A percentile compares a stretch with the other conserved stretches of the same genome.
Evolutionary conservation across 2,329 filamentous ascomycete species (phyloP).

Genomic region (Colletotrichum graminicola): DNA sequence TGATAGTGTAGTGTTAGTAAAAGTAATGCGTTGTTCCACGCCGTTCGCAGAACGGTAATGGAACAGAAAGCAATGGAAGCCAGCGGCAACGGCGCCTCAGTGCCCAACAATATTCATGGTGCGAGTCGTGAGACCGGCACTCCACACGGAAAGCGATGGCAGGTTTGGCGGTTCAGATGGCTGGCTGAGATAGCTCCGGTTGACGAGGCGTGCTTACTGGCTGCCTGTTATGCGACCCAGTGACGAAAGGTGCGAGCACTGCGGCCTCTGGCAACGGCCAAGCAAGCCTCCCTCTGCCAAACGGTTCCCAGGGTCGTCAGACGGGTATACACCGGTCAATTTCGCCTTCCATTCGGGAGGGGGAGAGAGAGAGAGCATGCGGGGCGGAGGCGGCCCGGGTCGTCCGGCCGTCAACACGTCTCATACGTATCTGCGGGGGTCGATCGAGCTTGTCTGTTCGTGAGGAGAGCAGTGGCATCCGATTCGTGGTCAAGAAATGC

Average conservation of each 20-base stretch:
- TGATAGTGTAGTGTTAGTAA: constrained; percentile 19
- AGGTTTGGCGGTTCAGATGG: constrained; percentile 33
- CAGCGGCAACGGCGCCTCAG: constrained; percentile 59
- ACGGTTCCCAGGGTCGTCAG: background rate
- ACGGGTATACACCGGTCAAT: background rate
- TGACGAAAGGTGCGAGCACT: constrained; percentile 26
- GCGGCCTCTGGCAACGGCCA: constrained; percentile 5
- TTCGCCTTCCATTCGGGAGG: constrained; percentile 4
- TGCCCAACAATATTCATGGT: constrained; percentile 61
- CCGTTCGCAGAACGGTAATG: constrained; percentile 1
- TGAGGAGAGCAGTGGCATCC: constrained; percentile 13
- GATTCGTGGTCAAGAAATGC: constrained; percentile 19
- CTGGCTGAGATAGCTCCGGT: constrained; percentile 36
- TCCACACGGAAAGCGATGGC: constrained; percentile 40
- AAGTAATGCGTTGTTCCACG: constrained; percentile 62
- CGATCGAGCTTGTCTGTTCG: background rate
- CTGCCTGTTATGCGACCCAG: constrained; percentile 42
- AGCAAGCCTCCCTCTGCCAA: background rate
- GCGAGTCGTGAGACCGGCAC: constrained; percentile 53
- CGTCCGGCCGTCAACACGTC: constrained; percentile 10
- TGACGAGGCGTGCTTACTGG: constrained; percentile 42
- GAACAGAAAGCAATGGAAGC: constrained; percentile 50
- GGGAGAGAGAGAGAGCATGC: constrained; percentile 8
- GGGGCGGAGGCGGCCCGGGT: constrained; percentile 27
- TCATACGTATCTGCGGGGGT: constrained; percentile 5